These are phyloP conservation scores for Aureobasidium sp. DNA, from an alignment of 2,329 filamentous ascomycete genomes.

Conservation along the genomic window DNA sequence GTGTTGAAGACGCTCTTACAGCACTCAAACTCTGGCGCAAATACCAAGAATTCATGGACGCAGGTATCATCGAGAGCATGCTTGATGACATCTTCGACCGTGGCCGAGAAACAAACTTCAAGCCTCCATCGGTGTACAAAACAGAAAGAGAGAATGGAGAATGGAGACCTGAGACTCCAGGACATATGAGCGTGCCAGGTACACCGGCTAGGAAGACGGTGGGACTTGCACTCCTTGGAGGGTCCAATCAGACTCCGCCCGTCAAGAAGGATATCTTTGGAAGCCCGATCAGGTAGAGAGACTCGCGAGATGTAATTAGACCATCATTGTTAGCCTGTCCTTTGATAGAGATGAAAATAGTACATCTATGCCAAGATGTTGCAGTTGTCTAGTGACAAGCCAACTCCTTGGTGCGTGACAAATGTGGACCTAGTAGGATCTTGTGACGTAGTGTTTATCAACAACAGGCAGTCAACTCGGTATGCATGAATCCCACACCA, in stretches of 20 bases:
- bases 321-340: neutral
- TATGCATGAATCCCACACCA: neutral
- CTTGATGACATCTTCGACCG: conserved; percentile 76
- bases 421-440: neutral
- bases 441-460: neutral
- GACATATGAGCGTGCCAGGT: conserved; percentile 23
- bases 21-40: conserved; percentile 85
- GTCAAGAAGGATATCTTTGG: conserved; percentile 25
- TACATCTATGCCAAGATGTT: neutral
- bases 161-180: conserved; percentile 22
- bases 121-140: conserved; percentile 25
- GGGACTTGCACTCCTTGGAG: conserved; percentile 17
- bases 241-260: conserved; percentile 21
- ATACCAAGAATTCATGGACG: conserved; percentile 81
- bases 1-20: conserved; percentile 88
- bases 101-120: conserved; percentile 48
- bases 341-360: neutral
- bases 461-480: neutral
- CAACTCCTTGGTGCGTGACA: neutral
- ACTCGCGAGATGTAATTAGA: neutral
- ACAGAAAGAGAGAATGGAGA: conserved; percentile 19
- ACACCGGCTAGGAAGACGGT: conserved; percentile 26
- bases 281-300: conserved; percentile 28
- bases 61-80: conserved; percentile 74
- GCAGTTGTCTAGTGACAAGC: neutral